Evolutionary conservation across 208 protist species (phyloP).

Genomic region (Balamuthia mandrillaris): DNA sequence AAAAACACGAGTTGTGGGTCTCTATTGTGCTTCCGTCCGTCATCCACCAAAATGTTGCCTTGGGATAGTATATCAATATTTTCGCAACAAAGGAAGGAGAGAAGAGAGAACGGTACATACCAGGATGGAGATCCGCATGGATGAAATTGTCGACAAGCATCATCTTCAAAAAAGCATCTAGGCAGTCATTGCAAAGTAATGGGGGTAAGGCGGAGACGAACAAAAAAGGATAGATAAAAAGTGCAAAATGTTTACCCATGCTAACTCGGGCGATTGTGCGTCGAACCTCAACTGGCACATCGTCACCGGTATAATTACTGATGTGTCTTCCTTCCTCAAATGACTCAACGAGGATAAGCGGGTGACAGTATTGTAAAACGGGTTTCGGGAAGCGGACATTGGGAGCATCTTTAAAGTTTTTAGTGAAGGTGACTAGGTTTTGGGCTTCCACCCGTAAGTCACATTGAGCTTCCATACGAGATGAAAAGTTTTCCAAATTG

Average conservation of each 20-base stretch:
- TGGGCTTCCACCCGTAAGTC: slow-evolving; percentile 34
- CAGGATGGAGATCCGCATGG: slow-evolving; percentile 60
- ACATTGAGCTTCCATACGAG: slow-evolving; percentile 46
- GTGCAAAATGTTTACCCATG: too few relatives aligned
- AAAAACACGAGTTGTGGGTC: background rate
- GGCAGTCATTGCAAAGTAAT: slow-evolving; percentile 23
- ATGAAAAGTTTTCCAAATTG: too few relatives aligned
- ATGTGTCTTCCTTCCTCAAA: slow-evolving; percentile 48
- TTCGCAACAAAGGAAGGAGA: too few relatives aligned
- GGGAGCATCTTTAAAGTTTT: slow-evolving; percentile 43
- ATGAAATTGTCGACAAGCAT: slow-evolving; percentile 60
- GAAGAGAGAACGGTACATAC: too few relatives aligned
- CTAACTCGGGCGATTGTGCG: background rate
- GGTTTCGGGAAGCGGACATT: slow-evolving; percentile 4
- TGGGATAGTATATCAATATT: too few relatives aligned
- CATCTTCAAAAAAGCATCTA: slow-evolving; percentile 56
- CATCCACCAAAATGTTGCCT: slow-evolving; percentile 10
- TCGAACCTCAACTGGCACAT: background rate
- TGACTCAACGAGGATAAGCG: slow-evolving; percentile 44
- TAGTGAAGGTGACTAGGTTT: slow-evolving; percentile 33
- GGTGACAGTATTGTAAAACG: background rate
- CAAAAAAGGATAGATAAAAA: background rate
- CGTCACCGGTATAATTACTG: slow-evolving; percentile 1
- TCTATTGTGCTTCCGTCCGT: background rate
- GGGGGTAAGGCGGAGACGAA: background rate